These are phyloP conservation scores for Cornus suecica DNA, from an alignment of 148 eudicot genomes.

Conservation along the genomic window DNA sequence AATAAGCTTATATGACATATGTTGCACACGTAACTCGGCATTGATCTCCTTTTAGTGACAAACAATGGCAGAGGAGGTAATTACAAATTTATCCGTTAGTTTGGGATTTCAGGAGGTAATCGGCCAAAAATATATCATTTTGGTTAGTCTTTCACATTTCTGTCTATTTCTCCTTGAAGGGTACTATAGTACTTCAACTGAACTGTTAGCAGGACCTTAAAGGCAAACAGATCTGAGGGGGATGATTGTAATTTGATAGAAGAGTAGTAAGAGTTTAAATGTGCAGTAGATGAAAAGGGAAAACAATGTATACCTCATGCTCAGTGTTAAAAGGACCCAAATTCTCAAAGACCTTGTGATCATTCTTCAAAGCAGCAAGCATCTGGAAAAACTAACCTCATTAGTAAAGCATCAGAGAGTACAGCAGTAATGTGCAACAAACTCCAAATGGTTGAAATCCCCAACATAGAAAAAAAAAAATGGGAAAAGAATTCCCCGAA, in stretches of 20 bases:
- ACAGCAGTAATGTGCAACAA: neutral
- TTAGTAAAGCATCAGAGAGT: constrained; percentile 12
- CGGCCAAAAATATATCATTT: no score
- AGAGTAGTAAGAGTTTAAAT: neutral
- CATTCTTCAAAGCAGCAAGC: constrained; percentile 89
- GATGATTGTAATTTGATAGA: neutral
- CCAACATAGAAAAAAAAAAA: neutral
- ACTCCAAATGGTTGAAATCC: neutral
- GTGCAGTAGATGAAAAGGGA: neutral
- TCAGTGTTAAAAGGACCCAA: constrained; percentile 87
- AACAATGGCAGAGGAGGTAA: no score
- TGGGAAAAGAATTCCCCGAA: neutral
- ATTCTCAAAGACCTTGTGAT: constrained; percentile 51
- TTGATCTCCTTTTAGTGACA: no score
- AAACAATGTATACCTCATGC: constrained; percentile 56
- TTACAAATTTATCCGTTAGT: no score
- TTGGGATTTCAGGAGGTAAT: no score
- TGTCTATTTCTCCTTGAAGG: no score
- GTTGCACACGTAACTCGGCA: no score
- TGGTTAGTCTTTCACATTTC: no score
- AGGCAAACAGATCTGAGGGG: no score
- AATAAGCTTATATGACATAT: no score
- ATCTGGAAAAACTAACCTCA: constrained; percentile 43
- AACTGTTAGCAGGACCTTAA: no score
- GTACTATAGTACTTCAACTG: no score